Base-by-base conservation (phyloP, 75 land plant species). In the Pinus taeda region DNA sequence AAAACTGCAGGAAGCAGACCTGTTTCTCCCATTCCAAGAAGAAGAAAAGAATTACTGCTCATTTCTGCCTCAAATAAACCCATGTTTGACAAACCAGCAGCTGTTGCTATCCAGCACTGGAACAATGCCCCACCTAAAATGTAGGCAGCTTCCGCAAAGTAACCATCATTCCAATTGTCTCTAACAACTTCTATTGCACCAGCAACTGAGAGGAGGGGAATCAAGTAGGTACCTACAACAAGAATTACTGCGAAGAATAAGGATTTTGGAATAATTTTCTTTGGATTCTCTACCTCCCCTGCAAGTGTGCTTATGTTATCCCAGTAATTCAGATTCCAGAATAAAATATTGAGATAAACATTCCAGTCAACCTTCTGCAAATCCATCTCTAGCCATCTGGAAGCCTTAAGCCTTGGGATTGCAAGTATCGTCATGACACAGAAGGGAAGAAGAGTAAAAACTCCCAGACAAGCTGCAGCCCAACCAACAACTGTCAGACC, bases 241-340 rank as follows among this genome's bases (percentile, higher is more conserved):
- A 91, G 60, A 42, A 86, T 72, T n/a, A 89, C 76, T 4, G 92
- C 90, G 70, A 75, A 82, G 57, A 80, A 76, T 36, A 93, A 86
- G 12, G 94, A 90, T 73, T 83, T 92, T 26, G 97, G 94, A 24
- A 94, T 88, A 42, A 86, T 88, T 75, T 59, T 82, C 57, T 71
- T 77, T 5, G 97, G 94, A 21, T 94, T 79, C 26, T 94, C 84
- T 26, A 94, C 89, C 61, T 94, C 97, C 3, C 95, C 97, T 67
- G 90, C 89, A 62, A 92, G 75, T 15, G 94, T 92, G 71, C 95
- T 94, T 18, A 85, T 80, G 22, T 87, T 85, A 74, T 93, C 92
- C 96, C 96, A 93, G 64, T 87, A 93, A 62, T 93, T 93, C 61
- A 93, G 78, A 73, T 93, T 93, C 96, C 96, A 93, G 60, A 94